phyloP scores from a whole-genome alignment of 768 basidiomycete species.

The Cyathus striatus region DNA sequence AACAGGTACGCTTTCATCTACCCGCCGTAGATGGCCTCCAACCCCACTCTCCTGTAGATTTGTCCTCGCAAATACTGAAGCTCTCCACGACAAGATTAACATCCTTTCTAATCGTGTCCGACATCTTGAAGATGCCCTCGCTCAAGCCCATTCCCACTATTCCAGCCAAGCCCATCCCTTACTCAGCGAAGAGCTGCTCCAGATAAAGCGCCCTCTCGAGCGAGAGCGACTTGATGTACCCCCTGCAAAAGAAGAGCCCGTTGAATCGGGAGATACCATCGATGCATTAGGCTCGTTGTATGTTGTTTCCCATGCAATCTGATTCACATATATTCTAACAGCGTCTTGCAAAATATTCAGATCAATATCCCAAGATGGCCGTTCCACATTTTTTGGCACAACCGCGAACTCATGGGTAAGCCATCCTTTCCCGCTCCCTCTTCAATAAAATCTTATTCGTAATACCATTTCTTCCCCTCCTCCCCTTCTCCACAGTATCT shows the following conservation, averaged over 20 bases:
- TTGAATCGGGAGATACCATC: conserved; percentile 49
- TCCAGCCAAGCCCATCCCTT: conserved; percentile 52
- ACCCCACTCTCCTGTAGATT: conserved; percentile 33
- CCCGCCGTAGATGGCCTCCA: conserved; percentile 2
- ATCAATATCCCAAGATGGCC: conserved; percentile 57
- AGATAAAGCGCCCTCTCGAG: conserved; percentile 65
- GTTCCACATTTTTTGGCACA: conserved; percentile 60
- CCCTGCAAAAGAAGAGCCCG: conserved; percentile 32
- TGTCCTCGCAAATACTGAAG: conserved; percentile 67
- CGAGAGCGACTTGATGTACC: conserved; percentile 42
- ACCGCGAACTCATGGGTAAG: conserved; percentile 73
- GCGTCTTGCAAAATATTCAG: conserved; percentile 25
- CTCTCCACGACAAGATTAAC: conserved; percentile 64
- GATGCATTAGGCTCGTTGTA: conserved; percentile 65
- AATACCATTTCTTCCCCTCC: too few species aligned
- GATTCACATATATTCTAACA: conserved; percentile 3
- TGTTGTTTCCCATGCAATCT: conserved; percentile 11
- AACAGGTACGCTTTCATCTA: conserved; percentile 43
- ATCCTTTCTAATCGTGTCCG: conserved; percentile 56
- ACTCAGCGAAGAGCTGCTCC: conserved; percentile 53
- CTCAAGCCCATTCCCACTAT: conserved; percentile 41
- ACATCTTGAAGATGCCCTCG: conserved; percentile 64
- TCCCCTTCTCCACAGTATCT: conserved; percentile 46
- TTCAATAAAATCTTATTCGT: too few species aligned
- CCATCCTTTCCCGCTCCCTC: too few species aligned